phyloP scores from a whole-genome alignment of 495 filamentous ascomycete species.

The Daldinia bambusicola region DNA sequence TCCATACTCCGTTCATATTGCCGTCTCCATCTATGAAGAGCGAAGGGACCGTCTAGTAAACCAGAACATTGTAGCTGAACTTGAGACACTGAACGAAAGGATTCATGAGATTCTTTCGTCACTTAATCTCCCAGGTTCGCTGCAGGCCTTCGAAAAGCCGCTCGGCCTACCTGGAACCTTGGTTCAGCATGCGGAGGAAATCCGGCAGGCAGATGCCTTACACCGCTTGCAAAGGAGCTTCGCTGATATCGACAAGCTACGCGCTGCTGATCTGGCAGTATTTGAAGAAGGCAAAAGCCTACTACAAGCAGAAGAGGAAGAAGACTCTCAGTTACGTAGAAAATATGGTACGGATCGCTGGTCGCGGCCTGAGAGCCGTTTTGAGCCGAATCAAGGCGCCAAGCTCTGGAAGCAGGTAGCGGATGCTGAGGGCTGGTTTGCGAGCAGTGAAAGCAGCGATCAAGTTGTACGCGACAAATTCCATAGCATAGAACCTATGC shows the following conservation, averaged over 20 bases:
- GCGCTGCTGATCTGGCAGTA: slow-evolving; percentile 73
- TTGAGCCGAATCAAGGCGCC: slow-evolving; percentile 68
- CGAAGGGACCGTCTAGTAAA: slow-evolving; percentile 88
- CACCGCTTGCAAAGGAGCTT: slow-evolving; percentile 78
- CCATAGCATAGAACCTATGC: slow-evolving; percentile 74
- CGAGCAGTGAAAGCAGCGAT: slow-evolving; percentile 84
- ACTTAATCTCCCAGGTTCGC: slow-evolving; percentile 88
- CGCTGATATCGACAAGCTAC: slow-evolving; percentile 86
- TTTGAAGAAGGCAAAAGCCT: slow-evolving; percentile 85
- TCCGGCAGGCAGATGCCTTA: slow-evolving; percentile 90
- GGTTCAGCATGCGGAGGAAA: slow-evolving; percentile 90
- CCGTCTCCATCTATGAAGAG: slow-evolving; percentile 94
- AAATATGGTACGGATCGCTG: slow-evolving; percentile 93
- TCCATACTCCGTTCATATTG: slow-evolving; percentile 94
- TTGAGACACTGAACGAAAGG: slow-evolving; percentile 82
- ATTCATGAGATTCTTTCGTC: slow-evolving; percentile 84
- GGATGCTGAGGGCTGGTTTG: slow-evolving; percentile 89
- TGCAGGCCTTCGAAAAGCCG: slow-evolving; percentile 95
- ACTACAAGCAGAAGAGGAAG: slow-evolving; percentile 79
- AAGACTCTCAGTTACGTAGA: slow-evolving; percentile 76
- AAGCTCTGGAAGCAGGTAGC: slow-evolving; percentile 78
- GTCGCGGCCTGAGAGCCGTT: slow-evolving; percentile 71
- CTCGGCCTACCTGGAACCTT: slow-evolving; percentile 88
- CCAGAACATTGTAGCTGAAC: slow-evolving; percentile 81
- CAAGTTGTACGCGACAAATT: slow-evolving; percentile 82